Conservation (phyloP, 2,329 filamentous ascomycete genomes). For the Colletotrichum sublineola region DNA sequence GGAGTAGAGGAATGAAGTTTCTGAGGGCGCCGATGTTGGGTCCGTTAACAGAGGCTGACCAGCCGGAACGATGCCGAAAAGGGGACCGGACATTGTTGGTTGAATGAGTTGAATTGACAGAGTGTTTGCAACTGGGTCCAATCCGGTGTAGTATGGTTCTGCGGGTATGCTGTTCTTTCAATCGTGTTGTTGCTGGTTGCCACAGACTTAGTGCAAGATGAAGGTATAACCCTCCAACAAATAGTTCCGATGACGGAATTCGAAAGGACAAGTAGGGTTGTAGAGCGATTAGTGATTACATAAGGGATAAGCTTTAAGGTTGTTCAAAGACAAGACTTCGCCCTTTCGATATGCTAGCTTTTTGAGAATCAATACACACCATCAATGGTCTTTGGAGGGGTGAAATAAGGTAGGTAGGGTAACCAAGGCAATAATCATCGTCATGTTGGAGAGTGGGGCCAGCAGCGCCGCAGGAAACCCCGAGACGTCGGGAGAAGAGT, state of each 20-base stretch:
- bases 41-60: slow-evolving; percentile 69
- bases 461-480: slow-evolving; percentile 19
- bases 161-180: background rate
- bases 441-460: slow-evolving; percentile 8
- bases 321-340: background rate
- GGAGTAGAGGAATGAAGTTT: slow-evolving; percentile 69
- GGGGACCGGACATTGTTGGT: slow-evolving; percentile 57
- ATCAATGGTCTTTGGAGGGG: background rate
- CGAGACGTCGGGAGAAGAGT: slow-evolving; percentile 34
- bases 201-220: background rate
- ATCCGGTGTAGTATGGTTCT: background rate
- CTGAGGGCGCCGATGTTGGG: slow-evolving; percentile 66
- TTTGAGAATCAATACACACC: background rate
- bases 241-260: background rate
- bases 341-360: background rate
- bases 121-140: background rate
- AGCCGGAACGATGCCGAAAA: slow-evolving; percentile 72
- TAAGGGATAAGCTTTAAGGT: background rate
- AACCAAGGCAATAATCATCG: slow-evolving; percentile 14
- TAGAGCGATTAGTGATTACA: too few species aligned
- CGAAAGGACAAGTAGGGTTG: background rate
- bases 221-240: background rate
- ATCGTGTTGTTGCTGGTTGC: background rate
- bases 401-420: background rate
- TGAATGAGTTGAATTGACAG: background rate